Evolutionary conservation across 1,139 yeast genomes (phyloP).

Genomic region (Nematodospora anomalae): DNA sequence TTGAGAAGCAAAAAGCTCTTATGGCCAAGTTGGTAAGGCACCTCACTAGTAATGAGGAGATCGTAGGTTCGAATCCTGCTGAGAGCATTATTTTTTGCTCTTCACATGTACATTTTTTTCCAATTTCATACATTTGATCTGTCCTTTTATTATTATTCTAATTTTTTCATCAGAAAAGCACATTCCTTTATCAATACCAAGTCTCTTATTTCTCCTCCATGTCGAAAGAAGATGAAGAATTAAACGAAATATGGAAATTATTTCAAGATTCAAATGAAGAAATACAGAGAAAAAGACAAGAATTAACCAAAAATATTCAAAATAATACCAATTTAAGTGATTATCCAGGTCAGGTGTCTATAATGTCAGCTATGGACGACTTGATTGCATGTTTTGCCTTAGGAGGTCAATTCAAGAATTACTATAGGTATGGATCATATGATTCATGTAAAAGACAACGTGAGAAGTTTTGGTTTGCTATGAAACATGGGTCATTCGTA

Average conservation of each 20-base stretch:
- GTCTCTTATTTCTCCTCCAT: conserved; percentile 4
- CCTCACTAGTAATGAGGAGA: conserved; percentile 90
- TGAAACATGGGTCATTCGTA: conserved; percentile 49
- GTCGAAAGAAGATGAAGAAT: conserved; percentile 25
- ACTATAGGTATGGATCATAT: conserved; percentile 79
- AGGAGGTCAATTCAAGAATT: conserved; percentile 83
- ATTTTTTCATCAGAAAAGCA: too few species aligned
- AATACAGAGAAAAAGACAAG: conserved; percentile 31
- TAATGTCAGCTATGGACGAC: conserved; percentile 81
- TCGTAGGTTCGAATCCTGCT: conserved; percentile 86
- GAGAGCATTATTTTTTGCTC: conserved; percentile 50
- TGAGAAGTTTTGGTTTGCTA: conserved; percentile 78
- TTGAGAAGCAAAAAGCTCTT: conserved; percentile 37
- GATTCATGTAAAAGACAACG: conserved; percentile 69
- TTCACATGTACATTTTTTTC: conserved; percentile 2
- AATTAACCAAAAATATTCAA: conserved; percentile 28
- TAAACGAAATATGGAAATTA: conserved; percentile 34
- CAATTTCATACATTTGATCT: not conserved
- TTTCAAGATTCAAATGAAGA: conserved; percentile 39
- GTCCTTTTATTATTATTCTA: conserved; percentile 1
- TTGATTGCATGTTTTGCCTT: conserved; percentile 80
- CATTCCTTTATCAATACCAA: too few species aligned
- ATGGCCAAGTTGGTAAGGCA: conserved; percentile 92
- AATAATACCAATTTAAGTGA: conserved; percentile 30
- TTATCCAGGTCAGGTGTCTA: conserved; percentile 39